A percentile compares a stretch with the other conserved stretches of the same genome.
Evolutionary conservation across 345 rosid species (phyloP).

Genomic region (Murraya koenigii): DNA sequence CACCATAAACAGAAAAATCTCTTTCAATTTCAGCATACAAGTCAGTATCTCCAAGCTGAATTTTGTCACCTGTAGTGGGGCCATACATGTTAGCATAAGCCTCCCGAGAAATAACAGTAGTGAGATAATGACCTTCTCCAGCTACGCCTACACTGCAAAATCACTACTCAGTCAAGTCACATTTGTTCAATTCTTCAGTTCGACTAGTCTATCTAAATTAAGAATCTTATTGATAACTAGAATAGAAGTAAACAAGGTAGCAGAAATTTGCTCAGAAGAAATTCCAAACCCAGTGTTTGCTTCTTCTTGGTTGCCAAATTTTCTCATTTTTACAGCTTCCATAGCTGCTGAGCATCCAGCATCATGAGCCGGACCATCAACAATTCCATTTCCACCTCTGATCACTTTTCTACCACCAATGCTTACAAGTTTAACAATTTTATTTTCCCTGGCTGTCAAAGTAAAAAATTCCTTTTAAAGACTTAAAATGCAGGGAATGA

Average conservation of each 20-base stretch:
- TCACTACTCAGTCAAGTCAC: constrained; percentile 14
- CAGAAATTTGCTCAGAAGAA: constrained; percentile 19
- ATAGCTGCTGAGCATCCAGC: constrained; percentile 37
- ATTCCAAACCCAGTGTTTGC: constrained; percentile 57
- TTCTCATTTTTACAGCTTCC: constrained; percentile 41
- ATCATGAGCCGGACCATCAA: constrained; percentile 56
- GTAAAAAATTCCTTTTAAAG: constrained; percentile 17
- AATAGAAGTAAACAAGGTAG: constrained; percentile 11
- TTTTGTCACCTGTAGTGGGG: constrained; percentile 89
- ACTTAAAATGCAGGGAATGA: not conserved
- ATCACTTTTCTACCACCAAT: constrained; percentile 75
- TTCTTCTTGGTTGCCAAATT: constrained; percentile 59
- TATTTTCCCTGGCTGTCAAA: constrained; percentile 90
- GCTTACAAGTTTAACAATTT: constrained; percentile 73
- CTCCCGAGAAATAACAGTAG: constrained; percentile 48
- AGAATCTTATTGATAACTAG: not conserved
- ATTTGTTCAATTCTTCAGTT: not conserved
- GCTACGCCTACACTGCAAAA: constrained; percentile 69
- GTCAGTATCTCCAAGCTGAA: constrained; percentile 83
- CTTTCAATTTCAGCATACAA: constrained; percentile 84
- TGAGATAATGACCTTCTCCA: constrained; percentile 59
- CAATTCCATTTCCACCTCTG: constrained; percentile 83
- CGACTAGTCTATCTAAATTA: constrained; percentile 4
- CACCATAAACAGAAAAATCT: constrained; percentile 79
- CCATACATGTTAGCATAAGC: constrained; percentile 91